phyloP scores from a whole-genome alignment of 257 asterid genomes.

The Plantago major region DNA sequence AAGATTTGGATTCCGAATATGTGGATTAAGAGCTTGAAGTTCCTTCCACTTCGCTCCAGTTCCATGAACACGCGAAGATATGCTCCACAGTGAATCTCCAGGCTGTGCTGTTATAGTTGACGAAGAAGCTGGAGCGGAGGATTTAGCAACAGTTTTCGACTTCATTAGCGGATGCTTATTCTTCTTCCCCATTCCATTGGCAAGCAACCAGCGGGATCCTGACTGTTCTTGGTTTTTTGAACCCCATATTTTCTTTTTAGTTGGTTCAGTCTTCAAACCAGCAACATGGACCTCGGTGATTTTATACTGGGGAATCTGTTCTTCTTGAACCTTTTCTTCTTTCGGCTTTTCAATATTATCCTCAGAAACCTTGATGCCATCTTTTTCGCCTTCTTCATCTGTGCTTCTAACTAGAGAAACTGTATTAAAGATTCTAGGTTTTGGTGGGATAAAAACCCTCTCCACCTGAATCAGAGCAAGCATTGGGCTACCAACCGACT shows the following conservation, averaged over 20 bases:
- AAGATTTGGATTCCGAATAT: slow-evolving; percentile 56
- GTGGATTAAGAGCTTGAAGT: slow-evolving; percentile 47
- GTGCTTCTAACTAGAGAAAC: slow-evolving; percentile 41
- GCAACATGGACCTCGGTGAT: slow-evolving; percentile 81
- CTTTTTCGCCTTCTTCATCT: slow-evolving; percentile 40
- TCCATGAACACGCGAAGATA: slow-evolving; percentile 59
- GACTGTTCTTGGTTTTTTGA: slow-evolving; percentile 69
- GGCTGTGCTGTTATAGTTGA: slow-evolving; percentile 38
- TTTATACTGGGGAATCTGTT: slow-evolving; percentile 64
- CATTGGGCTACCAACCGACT: slow-evolving; percentile 93
- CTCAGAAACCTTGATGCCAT: slow-evolving; percentile 28
- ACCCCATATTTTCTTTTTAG: slow-evolving; percentile 85
- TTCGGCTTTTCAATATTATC: slow-evolving; percentile 30
- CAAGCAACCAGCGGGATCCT: slow-evolving; percentile 96
- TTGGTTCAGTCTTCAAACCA: slow-evolving; percentile 63
- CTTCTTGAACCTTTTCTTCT: slow-evolving; percentile 44
- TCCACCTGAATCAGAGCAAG: slow-evolving; percentile 96
- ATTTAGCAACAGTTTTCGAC: slow-evolving; percentile 42
- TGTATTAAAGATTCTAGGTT: slow-evolving; percentile 63
- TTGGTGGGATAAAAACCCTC: slow-evolving; percentile 85
- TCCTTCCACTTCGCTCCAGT: slow-evolving; percentile 53
- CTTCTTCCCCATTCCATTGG: slow-evolving; percentile 99
- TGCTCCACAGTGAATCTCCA: slow-evolving; percentile 78
- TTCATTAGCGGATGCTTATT: slow-evolving; percentile 76
- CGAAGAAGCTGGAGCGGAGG: slow-evolving; percentile 41